Base-by-base conservation (phyloP, 2,329 filamentous ascomycete species). In the Apiospora hydei region DNA sequence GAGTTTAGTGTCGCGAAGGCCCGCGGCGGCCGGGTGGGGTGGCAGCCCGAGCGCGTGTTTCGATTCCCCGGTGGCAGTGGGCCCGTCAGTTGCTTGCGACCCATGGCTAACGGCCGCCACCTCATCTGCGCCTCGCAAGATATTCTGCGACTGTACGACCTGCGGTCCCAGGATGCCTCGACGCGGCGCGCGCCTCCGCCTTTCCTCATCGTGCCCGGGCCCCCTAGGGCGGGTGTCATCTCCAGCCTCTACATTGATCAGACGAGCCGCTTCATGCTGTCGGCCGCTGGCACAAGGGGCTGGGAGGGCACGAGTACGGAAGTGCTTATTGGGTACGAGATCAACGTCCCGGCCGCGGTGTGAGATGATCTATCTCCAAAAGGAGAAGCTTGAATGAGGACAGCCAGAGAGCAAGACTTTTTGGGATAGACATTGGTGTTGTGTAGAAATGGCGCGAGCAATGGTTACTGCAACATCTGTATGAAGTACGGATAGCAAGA, bases 171-270 rank as follows among this genome's bases (percentile, higher is more conserved):
- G 44, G 72, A 73, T n/a, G 86, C 88, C 34, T 83, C 87, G 0
- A 85, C 88, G 51, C 94, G 92, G 78, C 92, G 94, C 79, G 93
- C 94, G 0, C 91, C 92, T 0, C 94, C 97, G 0, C 96, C 96
- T 0, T 99, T 98, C 82, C 88, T 98, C n/a, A 98, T 99, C 76
- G 92, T 99, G 34, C 96, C 96, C 0, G 96, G 96, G 0, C 96
- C 90, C 0, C 90, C 90, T 0, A 81, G 94, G 21, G 95, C 95
- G 0, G 96, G 96, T 64, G 94, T 97, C 57, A 96, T 98, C 57
- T 94, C 93, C 0, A 91, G 93, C 73, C 84, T 98, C 13, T 96
- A 96, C 78, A 87, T 98, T 67, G 96, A 99, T 80, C 93, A 93
- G 5, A 93, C 94, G 0, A 96, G 94, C 80, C 88, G 91, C 24